A percentile compares a stretch with the other conserved stretches of the same genome.
Conservation (phyloP, 805 yeast species). For the Lipomyces orientalis region DNA sequence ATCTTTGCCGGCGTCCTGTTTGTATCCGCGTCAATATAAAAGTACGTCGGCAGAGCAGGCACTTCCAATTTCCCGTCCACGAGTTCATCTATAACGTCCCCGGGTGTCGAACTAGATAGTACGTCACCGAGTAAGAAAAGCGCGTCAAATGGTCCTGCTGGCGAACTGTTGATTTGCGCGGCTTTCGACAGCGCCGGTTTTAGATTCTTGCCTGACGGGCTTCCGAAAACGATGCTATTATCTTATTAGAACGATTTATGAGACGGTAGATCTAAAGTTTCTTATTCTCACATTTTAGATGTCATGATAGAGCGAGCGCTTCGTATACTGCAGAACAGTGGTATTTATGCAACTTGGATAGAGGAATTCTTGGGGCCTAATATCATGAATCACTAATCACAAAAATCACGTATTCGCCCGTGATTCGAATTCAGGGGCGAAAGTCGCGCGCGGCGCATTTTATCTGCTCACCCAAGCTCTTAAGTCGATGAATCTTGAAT, state of each 20-base stretch:
- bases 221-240: constrained; percentile 34
- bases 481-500: too few species aligned
- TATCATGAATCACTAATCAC: neutral
- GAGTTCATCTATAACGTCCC: constrained; percentile 15
- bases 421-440: too few species aligned
- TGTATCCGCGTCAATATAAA: constrained; percentile 9
- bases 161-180: constrained; percentile 26
- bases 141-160: constrained; percentile 37
- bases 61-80: constrained; percentile 16
- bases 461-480: too few species aligned
- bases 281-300: constrained; percentile 12
- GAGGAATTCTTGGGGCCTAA: neutral
- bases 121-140: constrained; percentile 31
- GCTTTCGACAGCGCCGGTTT: constrained; percentile 26
- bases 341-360: neutral
- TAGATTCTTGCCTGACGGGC: constrained; percentile 18
- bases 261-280: neutral
- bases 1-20: constrained; percentile 1
- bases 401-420: too few species aligned
- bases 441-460: too few species aligned
- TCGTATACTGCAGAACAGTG: neutral
- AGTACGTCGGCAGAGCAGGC: constrained; percentile 28
- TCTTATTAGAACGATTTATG: neutral
- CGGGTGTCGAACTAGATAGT: constrained; percentile 19
- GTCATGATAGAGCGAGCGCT: neutral